phyloP scores from a whole-genome alignment of 768 basidiomycete genomes.

The Panaeolus cyanescens region DNA sequence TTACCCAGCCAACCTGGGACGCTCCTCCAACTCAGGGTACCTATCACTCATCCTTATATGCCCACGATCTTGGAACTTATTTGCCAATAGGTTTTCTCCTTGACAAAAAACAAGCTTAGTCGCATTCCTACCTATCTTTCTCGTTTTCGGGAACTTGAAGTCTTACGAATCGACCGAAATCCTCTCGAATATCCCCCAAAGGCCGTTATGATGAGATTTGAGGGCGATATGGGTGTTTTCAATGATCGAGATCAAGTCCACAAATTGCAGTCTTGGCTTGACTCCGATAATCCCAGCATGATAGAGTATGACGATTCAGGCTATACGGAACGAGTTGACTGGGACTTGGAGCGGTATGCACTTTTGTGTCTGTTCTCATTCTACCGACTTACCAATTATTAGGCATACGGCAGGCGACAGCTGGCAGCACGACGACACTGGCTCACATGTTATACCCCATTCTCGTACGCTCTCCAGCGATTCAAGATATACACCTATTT shows the following conservation, averaged over 20 bases:
- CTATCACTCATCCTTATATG: neutral
- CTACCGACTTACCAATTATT: constrained; percentile 14
- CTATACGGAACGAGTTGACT: constrained; percentile 44
- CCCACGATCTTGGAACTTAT: neutral
- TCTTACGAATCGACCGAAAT: constrained; percentile 88
- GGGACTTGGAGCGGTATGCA: constrained; percentile 40
- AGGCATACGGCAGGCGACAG: constrained; percentile 18
- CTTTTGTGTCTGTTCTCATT: neutral
- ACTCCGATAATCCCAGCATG: constrained; percentile 41
- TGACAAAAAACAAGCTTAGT: constrained; percentile 83
- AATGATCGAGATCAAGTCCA: constrained; percentile 74
- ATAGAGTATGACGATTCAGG: constrained; percentile 52
- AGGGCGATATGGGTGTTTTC: constrained; percentile 44
- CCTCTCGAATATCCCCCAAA: constrained; percentile 93
- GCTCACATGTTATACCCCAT: constrained; percentile 45
- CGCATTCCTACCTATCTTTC: constrained; percentile 78
- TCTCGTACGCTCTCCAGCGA: constrained; percentile 63
- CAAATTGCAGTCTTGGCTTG: constrained; percentile 76
- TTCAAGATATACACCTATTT: constrained; percentile 31
- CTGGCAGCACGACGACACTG: neutral
- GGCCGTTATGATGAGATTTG: constrained; percentile 46
- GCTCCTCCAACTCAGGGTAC: constrained; percentile 72
- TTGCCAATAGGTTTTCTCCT: constrained; percentile 69
- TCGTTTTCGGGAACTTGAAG: constrained; percentile 69
- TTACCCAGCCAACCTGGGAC: constrained; percentile 82